Conservation (phyloP, 805 yeast genomes). For the Zygoascus biomembranicola region DNA sequence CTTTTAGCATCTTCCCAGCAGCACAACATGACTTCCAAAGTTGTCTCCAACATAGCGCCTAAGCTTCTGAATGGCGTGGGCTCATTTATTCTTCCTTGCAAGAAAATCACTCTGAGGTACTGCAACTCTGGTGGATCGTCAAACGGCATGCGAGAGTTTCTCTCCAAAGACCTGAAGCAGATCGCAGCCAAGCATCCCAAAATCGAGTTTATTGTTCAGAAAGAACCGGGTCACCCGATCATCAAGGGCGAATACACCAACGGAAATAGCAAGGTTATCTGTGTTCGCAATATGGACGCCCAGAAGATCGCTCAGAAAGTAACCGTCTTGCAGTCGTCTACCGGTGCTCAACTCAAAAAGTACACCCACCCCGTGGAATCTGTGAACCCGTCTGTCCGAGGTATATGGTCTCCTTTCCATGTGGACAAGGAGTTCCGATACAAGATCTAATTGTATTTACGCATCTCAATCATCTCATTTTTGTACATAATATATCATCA, state of each 20-base stretch:
- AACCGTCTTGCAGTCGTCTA: constrained; percentile 52
- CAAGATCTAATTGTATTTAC: constrained; percentile 29
- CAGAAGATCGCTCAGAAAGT: constrained; percentile 58
- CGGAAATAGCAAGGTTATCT: constrained; percentile 49
- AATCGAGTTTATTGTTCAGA: constrained; percentile 61
- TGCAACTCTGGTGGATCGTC: constrained; percentile 98
- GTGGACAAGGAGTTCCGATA: constrained; percentile 45
- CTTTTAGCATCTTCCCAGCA: not conserved
- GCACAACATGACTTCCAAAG: constrained; percentile 11
- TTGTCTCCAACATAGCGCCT: constrained; percentile 10
- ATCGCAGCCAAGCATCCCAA: constrained; percentile 56
- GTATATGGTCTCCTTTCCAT: constrained; percentile 96
- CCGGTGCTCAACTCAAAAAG: constrained; percentile 55
- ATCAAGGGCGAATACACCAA: constrained; percentile 49
- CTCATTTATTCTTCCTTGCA: constrained; percentile 43
- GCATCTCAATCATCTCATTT: constrained; percentile 1
- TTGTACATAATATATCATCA: constrained; percentile 1
- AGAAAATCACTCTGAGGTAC: constrained; percentile 63
- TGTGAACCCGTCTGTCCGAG: constrained; percentile 77
- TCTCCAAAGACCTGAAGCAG: constrained; percentile 42
- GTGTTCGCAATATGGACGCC: constrained; percentile 65
- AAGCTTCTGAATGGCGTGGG: constrained; percentile 28
- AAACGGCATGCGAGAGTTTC: constrained; percentile 65
- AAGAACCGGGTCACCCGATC: constrained; percentile 78
- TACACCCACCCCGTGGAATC: constrained; percentile 75